Evolutionary conservation across 2,329 filamentous ascomycete species (phyloP).

Genomic region (Alternaria burnsii): DNA sequence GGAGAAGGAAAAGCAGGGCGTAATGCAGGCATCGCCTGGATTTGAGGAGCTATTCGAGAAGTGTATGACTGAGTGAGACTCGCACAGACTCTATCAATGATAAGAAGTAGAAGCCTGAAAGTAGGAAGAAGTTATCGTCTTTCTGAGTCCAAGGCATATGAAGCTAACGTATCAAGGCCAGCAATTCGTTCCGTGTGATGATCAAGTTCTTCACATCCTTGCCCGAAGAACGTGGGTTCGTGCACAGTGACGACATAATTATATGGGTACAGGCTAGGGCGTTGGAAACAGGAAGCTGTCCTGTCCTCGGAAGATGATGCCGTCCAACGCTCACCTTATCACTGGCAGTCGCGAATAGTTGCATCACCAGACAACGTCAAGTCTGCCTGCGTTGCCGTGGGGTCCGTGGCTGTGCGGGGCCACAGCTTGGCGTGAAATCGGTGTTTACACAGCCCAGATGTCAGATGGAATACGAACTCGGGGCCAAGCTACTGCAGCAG

Average conservation of each 20-base stretch:
- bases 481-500: neutral
- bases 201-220: conserved; percentile 4
- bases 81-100: neutral
- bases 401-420: conserved; percentile 12
- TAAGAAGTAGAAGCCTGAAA: neutral
- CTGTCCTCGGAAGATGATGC: conserved; percentile 5
- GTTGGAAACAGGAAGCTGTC: conserved; percentile 2
- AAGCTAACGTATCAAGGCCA: neutral
- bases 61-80: conserved; percentile 1
- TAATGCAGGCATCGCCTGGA: conserved; percentile 13
- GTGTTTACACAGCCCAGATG: conserved; percentile 3
- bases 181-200: neutral
- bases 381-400: conserved; percentile 8
- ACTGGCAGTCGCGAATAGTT: conserved; percentile 11
- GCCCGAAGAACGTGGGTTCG: neutral
- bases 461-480: neutral
- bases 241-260: conserved; percentile 16
- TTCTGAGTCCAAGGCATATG: neutral
- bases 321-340: neutral
- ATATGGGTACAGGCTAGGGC: neutral
- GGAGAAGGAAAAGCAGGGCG: conserved; percentile 25
- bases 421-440: neutral
- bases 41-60: conserved; percentile 22
- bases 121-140: neutral
- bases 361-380: conserved; percentile 10